Evolutionary conservation across 106 monocot species (phyloP), one percentile per base, ranked within the genome.

Genomic region (Dendrobium huoshanense): DNA sequence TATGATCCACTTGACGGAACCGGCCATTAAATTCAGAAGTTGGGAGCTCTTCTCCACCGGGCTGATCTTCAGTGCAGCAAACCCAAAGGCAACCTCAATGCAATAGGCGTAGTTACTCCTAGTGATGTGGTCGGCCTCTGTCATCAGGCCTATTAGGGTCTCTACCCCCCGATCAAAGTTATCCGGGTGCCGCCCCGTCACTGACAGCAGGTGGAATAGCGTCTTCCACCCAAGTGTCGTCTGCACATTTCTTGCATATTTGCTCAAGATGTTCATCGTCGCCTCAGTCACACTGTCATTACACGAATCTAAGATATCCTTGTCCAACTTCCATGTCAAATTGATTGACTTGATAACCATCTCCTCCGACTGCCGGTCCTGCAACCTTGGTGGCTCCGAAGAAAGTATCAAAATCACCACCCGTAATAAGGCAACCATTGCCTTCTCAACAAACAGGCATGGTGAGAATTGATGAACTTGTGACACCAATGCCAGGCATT

Each of bases 381-480:
- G 18, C 0, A 24, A 75, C 13, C 78, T n/a, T 3, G 84, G 29
- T 11, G 75, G 44, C 4, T 79, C 9, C 1, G 88, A 83, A 75
- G 88, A 83, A 75, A 92, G 61, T 72, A 91, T 79, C 80, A 83
- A 81, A 10, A 84, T 22, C 42, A 86, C 86, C 77, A 99, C 84
- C 58, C 56, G 81, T 85, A 99, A 86, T 25, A 95, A 81, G 10
- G 78, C 88, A 3, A 86, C 72, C 48, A 99, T 90, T 25, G 92
- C 95, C 80, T 89, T 99, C 84, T 99, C 98, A 1, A 87, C 85
- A 78, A 99, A 95, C 6, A 95, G 95, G 55, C 77, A 88, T 1
- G 98, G 89, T 7, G 97, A 92, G 80, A 94, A 86, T 79, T 91
- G 85, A 0, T 91, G 88, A 44, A 90, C 83, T 80, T 99, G 98